Conservation (phyloP, 225 moss, liverwort and hornwort genomes). For the Asterella californica region DNA sequence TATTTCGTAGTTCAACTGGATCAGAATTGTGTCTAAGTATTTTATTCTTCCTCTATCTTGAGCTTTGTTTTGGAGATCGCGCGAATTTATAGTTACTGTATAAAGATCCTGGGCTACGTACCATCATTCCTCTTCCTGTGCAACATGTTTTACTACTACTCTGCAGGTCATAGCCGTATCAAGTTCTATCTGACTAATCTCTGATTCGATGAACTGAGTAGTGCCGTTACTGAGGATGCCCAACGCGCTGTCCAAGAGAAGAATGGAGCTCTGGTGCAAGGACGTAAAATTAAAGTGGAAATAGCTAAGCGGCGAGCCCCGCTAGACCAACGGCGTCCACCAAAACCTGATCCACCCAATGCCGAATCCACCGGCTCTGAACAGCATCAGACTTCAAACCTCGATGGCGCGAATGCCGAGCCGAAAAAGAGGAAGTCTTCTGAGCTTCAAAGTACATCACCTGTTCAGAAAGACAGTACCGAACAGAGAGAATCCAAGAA, state of each 20-base stretch:
- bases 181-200: constrained; percentile 4
- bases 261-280: constrained; percentile 71
- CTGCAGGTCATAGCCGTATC: not conserved
- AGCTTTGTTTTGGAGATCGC: not conserved
- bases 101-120: not conserved
- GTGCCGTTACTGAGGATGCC: constrained; percentile 93
- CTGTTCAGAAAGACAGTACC: constrained; percentile 10
- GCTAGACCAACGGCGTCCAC: constrained; percentile 63
- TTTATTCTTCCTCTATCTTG: not conserved
- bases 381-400: constrained; percentile 9
- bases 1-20: no score
- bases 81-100: no score
- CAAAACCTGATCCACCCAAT: constrained; percentile 30
- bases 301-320: constrained; percentile 92
- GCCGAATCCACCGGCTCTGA: constrained; percentile 7
- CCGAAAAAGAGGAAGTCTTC: constrained; percentile 50
- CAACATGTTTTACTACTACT: not conserved
- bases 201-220: constrained; percentile 21
- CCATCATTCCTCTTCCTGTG: not conserved
- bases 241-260: constrained; percentile 72
- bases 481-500: constrained; percentile 29
- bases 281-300: constrained; percentile 93
- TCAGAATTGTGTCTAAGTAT: no score
- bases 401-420: constrained; percentile 26
- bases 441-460: constrained; percentile 27